These are phyloP conservation scores for Solanum paucissectum DNA, from an alignment of 257 asterid species.

Conservation along the genomic window DNA sequence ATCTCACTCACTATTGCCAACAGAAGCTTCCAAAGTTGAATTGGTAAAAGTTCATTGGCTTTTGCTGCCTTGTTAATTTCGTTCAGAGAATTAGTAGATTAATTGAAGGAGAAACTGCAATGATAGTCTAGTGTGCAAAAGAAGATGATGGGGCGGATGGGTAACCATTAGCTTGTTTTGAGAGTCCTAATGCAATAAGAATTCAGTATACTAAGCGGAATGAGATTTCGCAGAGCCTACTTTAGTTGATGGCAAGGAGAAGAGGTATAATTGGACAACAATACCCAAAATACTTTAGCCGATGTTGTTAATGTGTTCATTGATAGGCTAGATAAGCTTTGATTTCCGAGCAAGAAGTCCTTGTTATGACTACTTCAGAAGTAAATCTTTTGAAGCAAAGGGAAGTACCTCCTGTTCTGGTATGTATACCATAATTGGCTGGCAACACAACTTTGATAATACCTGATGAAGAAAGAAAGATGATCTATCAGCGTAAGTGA, in stretches of 20 bases:
- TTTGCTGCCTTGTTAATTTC: background rate
- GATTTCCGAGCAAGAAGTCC: background rate
- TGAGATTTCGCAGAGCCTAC: background rate
- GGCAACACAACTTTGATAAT: slow-evolving; percentile 76
- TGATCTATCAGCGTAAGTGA: background rate
- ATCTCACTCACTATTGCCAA: background rate
- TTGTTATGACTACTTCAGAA: background rate
- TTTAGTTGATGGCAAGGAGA: background rate
- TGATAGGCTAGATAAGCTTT: background rate
- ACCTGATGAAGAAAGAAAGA: slow-evolving; percentile 33
- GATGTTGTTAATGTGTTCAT: background rate
- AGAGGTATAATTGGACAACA: background rate
- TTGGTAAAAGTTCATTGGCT: background rate
- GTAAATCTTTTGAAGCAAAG: background rate
- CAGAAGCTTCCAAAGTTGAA: background rate
- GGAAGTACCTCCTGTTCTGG: slow-evolving; percentile 82
- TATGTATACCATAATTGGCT: slow-evolving; percentile 78
- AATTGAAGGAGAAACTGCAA: background rate
- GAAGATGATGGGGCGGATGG: background rate
- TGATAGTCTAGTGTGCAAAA: background rate
- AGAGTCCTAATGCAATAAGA: background rate
- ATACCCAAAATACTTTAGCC: background rate
- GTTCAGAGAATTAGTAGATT: background rate
- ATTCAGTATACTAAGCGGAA: background rate
- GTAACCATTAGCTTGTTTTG: background rate